These are phyloP conservation scores for Dactylis glomerata DNA, from an alignment of 176 grass and related monocot genomes.

Conservation along the genomic window DNA sequence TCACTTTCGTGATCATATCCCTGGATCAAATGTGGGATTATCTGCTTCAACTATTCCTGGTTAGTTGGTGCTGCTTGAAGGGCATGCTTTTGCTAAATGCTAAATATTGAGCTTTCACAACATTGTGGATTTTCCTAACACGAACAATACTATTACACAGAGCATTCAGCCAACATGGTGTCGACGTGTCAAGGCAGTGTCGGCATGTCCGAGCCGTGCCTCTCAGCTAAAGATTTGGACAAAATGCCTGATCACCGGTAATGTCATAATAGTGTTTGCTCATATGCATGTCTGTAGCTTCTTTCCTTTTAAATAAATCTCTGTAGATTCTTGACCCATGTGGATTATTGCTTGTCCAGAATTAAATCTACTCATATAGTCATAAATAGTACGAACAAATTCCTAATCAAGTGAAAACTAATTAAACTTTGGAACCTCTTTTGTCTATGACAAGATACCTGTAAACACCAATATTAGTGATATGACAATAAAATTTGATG, in stretches of 20 bases:
- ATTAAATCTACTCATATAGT: not conserved
- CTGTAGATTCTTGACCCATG: not conserved
- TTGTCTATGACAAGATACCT: not conserved
- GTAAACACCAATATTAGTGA: not conserved
- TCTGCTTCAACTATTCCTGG: slow-evolving; percentile 52
- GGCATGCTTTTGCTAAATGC: not conserved
- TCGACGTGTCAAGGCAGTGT: slow-evolving; percentile 52
- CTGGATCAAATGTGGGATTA: slow-evolving; percentile 41
- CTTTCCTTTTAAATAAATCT: not conserved
- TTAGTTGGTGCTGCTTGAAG: slow-evolving; percentile 37
- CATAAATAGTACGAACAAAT: not conserved
- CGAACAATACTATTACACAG: slow-evolving; percentile 23
- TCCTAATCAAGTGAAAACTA: not conserved
- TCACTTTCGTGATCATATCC: slow-evolving; percentile 73
- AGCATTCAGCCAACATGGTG: slow-evolving; percentile 51
- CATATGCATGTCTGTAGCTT: not conserved
- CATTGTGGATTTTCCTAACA: slow-evolving; percentile 15
- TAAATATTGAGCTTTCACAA: not conserved
- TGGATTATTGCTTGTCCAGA: not conserved
- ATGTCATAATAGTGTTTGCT: slow-evolving; percentile 15
- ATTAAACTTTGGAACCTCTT: not conserved
- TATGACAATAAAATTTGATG: slow-evolving; percentile 9
- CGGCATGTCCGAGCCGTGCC: slow-evolving; percentile 32
- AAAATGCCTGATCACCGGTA: slow-evolving; percentile 56
- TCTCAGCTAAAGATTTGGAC: slow-evolving; percentile 58